These are phyloP conservation scores for Sporothrix sp. DNA, from an alignment of 2,329 filamentous ascomycete genomes.

Conservation along the genomic window DNA sequence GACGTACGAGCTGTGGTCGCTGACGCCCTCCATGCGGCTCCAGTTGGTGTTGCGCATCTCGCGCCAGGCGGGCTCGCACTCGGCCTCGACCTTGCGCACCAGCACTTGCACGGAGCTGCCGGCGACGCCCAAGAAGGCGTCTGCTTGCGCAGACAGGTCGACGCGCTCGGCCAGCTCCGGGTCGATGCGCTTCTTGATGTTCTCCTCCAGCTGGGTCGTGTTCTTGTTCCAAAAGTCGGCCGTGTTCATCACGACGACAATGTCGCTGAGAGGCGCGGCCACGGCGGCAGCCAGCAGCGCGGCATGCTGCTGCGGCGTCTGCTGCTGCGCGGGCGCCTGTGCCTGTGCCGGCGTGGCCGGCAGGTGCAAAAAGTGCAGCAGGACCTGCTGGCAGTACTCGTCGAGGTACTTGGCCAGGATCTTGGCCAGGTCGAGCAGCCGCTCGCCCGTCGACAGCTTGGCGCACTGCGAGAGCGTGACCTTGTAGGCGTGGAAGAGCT, in stretches of 20 bases:
- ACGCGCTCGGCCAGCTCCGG: constrained; percentile 63
- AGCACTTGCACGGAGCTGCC: constrained; percentile 76
- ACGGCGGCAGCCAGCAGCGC: background rate
- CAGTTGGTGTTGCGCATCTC: constrained; percentile 97
- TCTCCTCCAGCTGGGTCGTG: constrained; percentile 87
- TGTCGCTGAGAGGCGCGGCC: constrained; percentile 57
- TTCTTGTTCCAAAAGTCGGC: constrained; percentile 96
- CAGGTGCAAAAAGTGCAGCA: constrained; percentile 57
- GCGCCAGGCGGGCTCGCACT: constrained; percentile 79
- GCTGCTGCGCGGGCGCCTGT: background rate
- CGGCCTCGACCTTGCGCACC: constrained; percentile 72
- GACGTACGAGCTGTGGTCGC: constrained; percentile 89
- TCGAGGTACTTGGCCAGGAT: constrained; percentile 90
- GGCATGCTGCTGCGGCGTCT: background rate
- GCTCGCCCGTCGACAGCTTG: constrained; percentile 84
- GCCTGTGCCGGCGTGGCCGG: background rate
- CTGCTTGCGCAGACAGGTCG: constrained; percentile 85
- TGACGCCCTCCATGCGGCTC: constrained; percentile 86
- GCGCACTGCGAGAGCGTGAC: constrained; percentile 88
- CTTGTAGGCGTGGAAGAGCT: constrained; percentile 96
- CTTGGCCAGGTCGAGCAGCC: constrained; percentile 72
- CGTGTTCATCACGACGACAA: constrained; percentile 83
- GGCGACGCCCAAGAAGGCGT: constrained; percentile 91
- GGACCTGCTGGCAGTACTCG: constrained; percentile 86
- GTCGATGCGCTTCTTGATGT: constrained; percentile 84